Evolutionary conservation across 306 rosid species (phyloP).

Genomic region (Crataegus laevigata): DNA sequence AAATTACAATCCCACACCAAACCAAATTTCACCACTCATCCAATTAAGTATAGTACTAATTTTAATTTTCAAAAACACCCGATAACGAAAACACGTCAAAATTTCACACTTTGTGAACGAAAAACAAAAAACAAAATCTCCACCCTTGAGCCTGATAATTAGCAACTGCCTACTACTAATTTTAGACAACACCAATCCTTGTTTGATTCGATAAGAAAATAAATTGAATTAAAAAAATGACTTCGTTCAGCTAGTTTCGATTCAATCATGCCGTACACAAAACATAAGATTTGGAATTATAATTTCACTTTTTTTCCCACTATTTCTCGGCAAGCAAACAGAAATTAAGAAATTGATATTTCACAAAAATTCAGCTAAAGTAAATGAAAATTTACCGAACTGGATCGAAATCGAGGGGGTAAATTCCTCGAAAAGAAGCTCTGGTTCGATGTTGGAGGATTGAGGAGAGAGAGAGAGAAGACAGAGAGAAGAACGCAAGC

Average conservation of each 20-base stretch:
- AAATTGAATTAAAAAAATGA: not conserved
- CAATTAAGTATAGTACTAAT: not conserved
- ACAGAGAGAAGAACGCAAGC: conserved; percentile 22
- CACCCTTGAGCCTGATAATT: too few species aligned
- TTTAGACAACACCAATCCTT: not conserved
- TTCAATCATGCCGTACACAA: not conserved
- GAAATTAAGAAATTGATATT: not conserved
- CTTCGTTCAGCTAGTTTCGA: not conserved
- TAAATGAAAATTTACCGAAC: not conserved
- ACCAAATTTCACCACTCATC: not conserved
- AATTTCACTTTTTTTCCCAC: not conserved
- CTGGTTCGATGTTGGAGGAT: conserved; percentile 4
- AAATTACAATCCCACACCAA: not conserved
- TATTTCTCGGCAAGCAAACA: conserved; percentile 13
- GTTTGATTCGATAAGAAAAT: not conserved
- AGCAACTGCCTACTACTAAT: not conserved
- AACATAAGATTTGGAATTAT: not conserved
- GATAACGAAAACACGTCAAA: not conserved
- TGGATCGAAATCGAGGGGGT: not conserved
- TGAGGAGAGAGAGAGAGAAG: conserved; percentile 17
- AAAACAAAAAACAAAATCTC: not conserved
- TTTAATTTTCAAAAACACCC: not conserved
- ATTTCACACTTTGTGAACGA: not conserved
- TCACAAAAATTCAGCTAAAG: not conserved
- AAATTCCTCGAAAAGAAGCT: conserved; percentile 1